Evolutionary conservation across 1,284 basidiomycete species (phyloP).

Genomic region (Ustilago crameri): DNA sequence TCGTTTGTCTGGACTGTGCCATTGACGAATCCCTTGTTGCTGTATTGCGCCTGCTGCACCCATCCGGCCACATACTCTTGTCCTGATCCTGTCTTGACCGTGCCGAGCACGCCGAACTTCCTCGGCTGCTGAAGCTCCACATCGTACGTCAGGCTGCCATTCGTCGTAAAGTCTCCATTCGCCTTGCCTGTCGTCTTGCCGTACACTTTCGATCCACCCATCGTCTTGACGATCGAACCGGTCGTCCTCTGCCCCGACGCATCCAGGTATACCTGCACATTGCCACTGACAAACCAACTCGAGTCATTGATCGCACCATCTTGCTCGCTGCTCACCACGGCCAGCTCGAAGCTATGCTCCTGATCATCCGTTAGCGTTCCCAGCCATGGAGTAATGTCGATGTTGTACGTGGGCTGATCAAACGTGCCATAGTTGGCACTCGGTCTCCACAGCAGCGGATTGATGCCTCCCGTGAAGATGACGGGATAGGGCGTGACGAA

Average conservation of each 20-base stretch:
- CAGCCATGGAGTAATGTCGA: slow-evolving; percentile 82
- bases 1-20: slow-evolving; percentile 30
- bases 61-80: slow-evolving; percentile 16
- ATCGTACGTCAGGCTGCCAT: slow-evolving; percentile 20
- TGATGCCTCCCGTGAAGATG: slow-evolving; percentile 83
- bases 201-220: slow-evolving; percentile 9
- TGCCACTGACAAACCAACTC: slow-evolving; percentile 80
- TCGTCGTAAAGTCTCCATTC: slow-evolving; percentile 16
- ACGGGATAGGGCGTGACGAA: slow-evolving; percentile 80
- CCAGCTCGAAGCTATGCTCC: slow-evolving; percentile 77
- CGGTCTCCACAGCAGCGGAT: slow-evolving; percentile 80
- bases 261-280: slow-evolving; percentile 72
- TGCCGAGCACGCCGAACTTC: slow-evolving; percentile 22
- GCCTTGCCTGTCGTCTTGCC: slow-evolving; percentile 11
- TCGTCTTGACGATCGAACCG: slow-evolving; percentile 19
- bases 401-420: slow-evolving; percentile 80
- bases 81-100: slow-evolving; percentile 28
- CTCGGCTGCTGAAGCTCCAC: slow-evolving; percentile 9
- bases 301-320: slow-evolving; percentile 74
- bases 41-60: slow-evolving; percentile 15
- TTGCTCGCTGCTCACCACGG: slow-evolving; percentile 78
- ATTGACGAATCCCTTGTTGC: slow-evolving; percentile 26
- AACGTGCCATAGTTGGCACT: slow-evolving; percentile 81
- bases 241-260: slow-evolving; percentile 29
- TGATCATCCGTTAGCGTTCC: slow-evolving; percentile 77